These are phyloP conservation scores for Fusarium chlamydosporum DNA, from an alignment of 2,329 filamentous ascomycete genomes.

Conservation along the genomic window DNA sequence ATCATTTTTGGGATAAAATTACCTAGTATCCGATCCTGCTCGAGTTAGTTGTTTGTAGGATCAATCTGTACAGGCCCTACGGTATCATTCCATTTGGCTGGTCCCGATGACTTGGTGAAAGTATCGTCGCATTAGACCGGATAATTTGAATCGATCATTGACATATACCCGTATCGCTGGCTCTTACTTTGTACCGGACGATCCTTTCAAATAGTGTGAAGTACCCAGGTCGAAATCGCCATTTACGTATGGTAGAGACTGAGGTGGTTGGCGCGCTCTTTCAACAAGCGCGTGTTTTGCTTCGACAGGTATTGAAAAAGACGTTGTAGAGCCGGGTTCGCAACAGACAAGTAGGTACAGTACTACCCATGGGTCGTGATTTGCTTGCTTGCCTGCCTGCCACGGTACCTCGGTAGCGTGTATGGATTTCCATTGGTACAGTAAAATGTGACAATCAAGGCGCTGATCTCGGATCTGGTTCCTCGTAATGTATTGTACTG, in stretches of 20 bases:
- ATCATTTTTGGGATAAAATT: constrained; percentile 7
- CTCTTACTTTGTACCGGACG: constrained; percentile 34
- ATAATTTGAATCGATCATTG: constrained; percentile 29
- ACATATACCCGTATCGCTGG: constrained; percentile 36
- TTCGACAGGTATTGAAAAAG: neutral
- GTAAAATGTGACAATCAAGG: constrained; percentile 20
- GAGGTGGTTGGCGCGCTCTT: constrained; percentile 13
- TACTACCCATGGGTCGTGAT: neutral
- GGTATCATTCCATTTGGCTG: neutral
- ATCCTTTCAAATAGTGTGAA: constrained; percentile 43
- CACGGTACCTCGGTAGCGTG: neutral
- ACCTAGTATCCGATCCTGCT: neutral
- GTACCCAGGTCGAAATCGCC: constrained; percentile 33
- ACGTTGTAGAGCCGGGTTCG: constrained; percentile 20
- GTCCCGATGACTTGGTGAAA: constrained; percentile 16
- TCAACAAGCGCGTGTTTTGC: constrained; percentile 22
- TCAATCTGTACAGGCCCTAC: neutral
- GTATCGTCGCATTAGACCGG: constrained; percentile 25
- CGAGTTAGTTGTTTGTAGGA: neutral
- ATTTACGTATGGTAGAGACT: constrained; percentile 22
- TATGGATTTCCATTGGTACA: constrained; percentile 1
- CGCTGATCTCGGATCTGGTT: constrained; percentile 47
- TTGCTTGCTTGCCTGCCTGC: neutral
- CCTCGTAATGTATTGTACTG: constrained; percentile 27
- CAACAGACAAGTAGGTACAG: neutral